Conservation (phyloP, 75 land plant species). For the Adiantum capillusveneris region DNA sequence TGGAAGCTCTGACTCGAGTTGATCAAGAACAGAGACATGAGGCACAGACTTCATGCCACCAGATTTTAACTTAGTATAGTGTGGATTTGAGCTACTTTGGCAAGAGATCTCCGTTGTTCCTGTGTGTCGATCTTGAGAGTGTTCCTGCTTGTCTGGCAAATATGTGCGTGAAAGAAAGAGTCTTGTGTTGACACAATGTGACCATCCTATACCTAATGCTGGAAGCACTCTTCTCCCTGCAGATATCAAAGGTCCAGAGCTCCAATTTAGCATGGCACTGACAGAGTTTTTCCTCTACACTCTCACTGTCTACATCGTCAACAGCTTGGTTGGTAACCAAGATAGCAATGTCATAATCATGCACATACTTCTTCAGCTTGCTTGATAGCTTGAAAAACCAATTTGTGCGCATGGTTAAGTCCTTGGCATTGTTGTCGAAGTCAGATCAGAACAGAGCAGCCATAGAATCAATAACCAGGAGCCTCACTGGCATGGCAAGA, state of each 20-base stretch:
- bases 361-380: conserved; percentile 52
- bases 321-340: conserved; percentile 79
- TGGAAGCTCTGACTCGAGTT: too few species aligned
- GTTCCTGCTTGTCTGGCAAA: too few species aligned
- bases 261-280: conserved; percentile 30
- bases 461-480: conserved; percentile 72
- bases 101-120: too few species aligned
- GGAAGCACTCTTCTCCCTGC: conserved; percentile 65
- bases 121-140: too few species aligned
- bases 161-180: conserved; percentile 54
- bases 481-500: conserved; percentile 29
- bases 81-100: too few species aligned
- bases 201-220: conserved; percentile 74
- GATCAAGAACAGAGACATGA: background rate
- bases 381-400: conserved; percentile 60
- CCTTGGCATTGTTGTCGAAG: conserved; percentile 43
- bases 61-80: conserved; percentile 19
- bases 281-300: conserved; percentile 3
- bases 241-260: conserved; percentile 30
- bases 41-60: background rate
- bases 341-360: conserved; percentile 46
- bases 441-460: conserved; percentile 79
- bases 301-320: conserved; percentile 27
- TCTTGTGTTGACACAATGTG: conserved; percentile 78
- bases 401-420: conserved; percentile 40